These are phyloP conservation scores for Coleophoma crateriformis DNA, from an alignment of 2,329 filamentous ascomycete genomes.

Conservation along the genomic window DNA sequence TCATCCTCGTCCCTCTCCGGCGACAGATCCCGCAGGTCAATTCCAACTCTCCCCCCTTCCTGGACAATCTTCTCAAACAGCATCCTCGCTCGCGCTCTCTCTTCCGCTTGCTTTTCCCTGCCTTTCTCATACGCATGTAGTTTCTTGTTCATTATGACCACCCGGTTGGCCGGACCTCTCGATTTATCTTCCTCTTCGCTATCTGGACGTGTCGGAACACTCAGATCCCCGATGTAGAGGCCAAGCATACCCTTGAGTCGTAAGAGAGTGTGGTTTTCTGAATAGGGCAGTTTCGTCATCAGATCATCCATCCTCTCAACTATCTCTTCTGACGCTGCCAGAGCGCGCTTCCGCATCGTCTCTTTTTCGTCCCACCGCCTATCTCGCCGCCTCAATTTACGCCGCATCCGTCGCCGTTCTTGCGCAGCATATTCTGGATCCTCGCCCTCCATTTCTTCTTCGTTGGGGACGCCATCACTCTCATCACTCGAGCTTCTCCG, in stretches of 20 bases:
- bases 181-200: constrained; percentile 11
- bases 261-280: constrained; percentile 60
- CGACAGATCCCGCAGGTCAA: constrained; percentile 9
- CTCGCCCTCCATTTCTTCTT: constrained; percentile 12
- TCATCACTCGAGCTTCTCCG: constrained; percentile 6
- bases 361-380: constrained; percentile 22
- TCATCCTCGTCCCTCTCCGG: constrained; percentile 6
- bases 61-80: constrained; percentile 32
- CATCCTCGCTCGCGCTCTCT: constrained; percentile 28
- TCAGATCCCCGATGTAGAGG: constrained; percentile 69
- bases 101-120: constrained; percentile 19
- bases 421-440: constrained; percentile 10
- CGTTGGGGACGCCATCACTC: background rate
- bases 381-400: constrained; percentile 15
- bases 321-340: constrained; percentile 51
- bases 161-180: constrained; percentile 19
- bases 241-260: constrained; percentile 68
- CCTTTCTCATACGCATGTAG: constrained; percentile 17
- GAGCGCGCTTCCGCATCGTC: constrained; percentile 16
- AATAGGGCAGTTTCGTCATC: constrained; percentile 65
- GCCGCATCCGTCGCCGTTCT: constrained; percentile 8
- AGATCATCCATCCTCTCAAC: constrained; percentile 65
- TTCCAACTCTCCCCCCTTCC: constrained; percentile 12
- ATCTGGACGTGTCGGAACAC: constrained; percentile 29
- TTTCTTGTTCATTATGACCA: constrained; percentile 4